Evolutionary conservation across 164 flowering plant species (phyloP).

Genomic region (Akebia trifoliata): DNA sequence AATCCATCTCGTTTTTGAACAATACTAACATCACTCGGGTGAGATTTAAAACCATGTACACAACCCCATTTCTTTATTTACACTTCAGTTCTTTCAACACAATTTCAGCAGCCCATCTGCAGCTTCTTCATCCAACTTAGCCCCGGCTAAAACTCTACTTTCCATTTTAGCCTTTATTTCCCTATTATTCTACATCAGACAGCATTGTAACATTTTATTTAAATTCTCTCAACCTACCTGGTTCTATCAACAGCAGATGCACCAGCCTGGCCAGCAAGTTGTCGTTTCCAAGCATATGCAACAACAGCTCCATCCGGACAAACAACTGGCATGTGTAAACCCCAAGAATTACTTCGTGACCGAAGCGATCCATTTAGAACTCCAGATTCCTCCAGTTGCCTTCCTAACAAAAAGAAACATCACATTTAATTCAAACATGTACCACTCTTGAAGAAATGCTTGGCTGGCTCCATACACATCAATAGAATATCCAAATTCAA

Average conservation of each 20-base stretch:
- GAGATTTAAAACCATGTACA: too few species aligned
- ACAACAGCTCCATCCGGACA: conserved; percentile 99
- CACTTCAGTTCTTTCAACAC: too few species aligned
- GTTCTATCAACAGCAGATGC: conserved; percentile 98
- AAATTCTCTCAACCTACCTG: conserved; percentile 36
- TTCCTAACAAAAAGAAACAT: conserved; percentile 43
- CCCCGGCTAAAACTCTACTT: not conserved
- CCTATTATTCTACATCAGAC: not conserved
- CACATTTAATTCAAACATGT: not conserved
- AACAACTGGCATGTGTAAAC: conserved; percentile 96
- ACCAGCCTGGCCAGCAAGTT: conserved; percentile 99
- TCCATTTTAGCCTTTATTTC: not conserved
- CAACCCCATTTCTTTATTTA: too few species aligned
- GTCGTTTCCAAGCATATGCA: conserved; percentile 99
- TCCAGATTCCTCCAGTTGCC: conserved; percentile 79
- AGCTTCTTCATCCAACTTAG: not conserved
- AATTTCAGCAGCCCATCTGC: not conserved
- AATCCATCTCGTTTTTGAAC: too few species aligned
- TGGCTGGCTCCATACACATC: too few species aligned
- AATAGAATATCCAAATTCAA: too few species aligned
- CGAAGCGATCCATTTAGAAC: conserved; percentile 79
- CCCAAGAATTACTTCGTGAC: conserved; percentile 88
- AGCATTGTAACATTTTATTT: not conserved
- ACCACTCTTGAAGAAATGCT: not conserved
- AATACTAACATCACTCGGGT: too few species aligned